Conservation (phyloP, 129 eudicot species). For the Artemisia tridentata region DNA sequence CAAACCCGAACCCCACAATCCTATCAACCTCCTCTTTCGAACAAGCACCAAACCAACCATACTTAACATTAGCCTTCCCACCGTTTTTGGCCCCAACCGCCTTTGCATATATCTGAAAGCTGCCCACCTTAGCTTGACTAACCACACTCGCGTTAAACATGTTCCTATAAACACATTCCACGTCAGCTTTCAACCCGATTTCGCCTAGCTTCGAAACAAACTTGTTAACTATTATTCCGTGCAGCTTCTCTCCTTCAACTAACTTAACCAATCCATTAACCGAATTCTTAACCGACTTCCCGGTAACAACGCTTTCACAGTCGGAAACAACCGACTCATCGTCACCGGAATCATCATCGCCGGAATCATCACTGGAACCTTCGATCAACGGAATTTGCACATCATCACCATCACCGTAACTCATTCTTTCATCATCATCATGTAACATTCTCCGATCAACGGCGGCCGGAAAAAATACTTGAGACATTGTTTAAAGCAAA, state of each 20-base stretch:
- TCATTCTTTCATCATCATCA: conserved; percentile 1
- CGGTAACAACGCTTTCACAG: conserved; percentile 57
- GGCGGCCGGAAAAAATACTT: neutral
- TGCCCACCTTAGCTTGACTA: conserved; percentile 36
- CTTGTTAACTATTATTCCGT: conserved; percentile 35
- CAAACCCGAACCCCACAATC: conserved; percentile 56
- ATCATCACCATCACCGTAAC: neutral
- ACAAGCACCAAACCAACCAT: conserved; percentile 69
- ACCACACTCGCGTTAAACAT: conserved; percentile 24
- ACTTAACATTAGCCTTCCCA: conserved; percentile 50
- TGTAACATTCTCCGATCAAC: conserved; percentile 19
- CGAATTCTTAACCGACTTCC: neutral
- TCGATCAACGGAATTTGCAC: conserved; percentile 2
- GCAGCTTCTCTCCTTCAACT: conserved; percentile 27
- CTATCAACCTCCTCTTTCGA: conserved; percentile 47
- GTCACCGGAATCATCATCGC: conserved; percentile 9
- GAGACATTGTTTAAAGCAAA: conserved; percentile 20
- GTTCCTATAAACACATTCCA: conserved; percentile 44
- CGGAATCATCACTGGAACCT: neutral
- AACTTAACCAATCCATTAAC: conserved; percentile 34
- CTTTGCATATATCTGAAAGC: conserved; percentile 35
- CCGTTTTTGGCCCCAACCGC: conserved; percentile 44
- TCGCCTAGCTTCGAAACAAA: conserved; percentile 37
- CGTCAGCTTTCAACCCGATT: conserved; percentile 22
- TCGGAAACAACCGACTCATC: conserved; percentile 49